Percentiles rank a stretch among this genome's conserved stretches.
These are phyloP conservation scores for Jatropha multifida DNA, from an alignment of 441 rosid species.

Conservation along the genomic window DNA sequence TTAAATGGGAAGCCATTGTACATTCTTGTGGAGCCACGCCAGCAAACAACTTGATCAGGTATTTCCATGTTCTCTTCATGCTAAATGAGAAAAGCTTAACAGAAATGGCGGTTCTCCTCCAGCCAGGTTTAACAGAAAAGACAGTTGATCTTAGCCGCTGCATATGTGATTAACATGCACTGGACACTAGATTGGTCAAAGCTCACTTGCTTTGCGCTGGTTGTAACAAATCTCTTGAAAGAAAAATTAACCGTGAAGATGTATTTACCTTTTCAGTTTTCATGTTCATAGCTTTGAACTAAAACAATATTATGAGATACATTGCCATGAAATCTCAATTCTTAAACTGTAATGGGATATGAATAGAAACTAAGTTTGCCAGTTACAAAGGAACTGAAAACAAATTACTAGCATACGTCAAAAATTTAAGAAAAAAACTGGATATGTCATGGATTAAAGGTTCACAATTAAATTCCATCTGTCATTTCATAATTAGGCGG, in stretches of 20 bases:
- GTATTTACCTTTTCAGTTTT: not conserved
- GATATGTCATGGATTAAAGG: no score
- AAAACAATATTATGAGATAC: not conserved
- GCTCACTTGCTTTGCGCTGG: not conserved
- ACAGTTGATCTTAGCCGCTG: no score
- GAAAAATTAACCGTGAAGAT: not conserved
- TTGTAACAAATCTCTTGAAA: no score
- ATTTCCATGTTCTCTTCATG: not conserved
- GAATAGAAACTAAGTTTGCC: not conserved
- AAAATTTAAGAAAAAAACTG: not conserved
- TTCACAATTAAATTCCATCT: not conserved
- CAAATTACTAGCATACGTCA: not conserved
- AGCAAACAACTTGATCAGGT: not conserved
- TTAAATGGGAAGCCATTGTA: slow-evolving; percentile 92
- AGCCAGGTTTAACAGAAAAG: no score
- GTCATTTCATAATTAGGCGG: not conserved
- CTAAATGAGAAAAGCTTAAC: not conserved
- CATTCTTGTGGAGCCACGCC: slow-evolving; percentile 86
- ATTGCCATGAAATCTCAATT: not conserved
- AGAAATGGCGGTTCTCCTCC: no score
- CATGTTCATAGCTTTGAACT: not conserved
- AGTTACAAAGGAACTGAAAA: not conserved
- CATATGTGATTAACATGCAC: no score
- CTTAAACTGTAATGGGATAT: not conserved
- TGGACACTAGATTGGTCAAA: not conserved